Conservation (phyloP, 2,329 filamentous ascomycete genomes). For the Fusarium nodosum region DNA sequence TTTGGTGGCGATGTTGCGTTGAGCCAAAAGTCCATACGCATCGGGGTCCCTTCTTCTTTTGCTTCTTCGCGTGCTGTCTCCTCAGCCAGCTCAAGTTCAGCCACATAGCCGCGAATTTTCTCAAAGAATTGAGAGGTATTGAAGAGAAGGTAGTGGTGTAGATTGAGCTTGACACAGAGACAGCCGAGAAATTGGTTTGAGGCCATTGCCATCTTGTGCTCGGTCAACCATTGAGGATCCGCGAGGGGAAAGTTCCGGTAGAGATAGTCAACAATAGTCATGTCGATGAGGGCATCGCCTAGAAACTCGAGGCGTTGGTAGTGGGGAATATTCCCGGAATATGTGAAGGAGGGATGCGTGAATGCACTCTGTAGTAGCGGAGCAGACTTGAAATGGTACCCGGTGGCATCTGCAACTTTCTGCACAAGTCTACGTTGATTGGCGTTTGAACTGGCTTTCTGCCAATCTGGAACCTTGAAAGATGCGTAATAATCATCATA, state of each 20-base stretch:
- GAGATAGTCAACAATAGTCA: conserved; percentile 85
- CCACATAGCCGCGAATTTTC: conserved; percentile 68
- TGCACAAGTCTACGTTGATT: conserved; percentile 76
- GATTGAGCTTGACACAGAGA: conserved; percentile 80
- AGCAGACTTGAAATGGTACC: conserved; percentile 78
- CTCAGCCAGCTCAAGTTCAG: conserved; percentile 67
- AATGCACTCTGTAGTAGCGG: conserved; percentile 86
- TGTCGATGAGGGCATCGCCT: conserved; percentile 89
- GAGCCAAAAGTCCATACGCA: conserved; percentile 76
- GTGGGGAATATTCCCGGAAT: conserved; percentile 81
- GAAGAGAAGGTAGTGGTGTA: conserved; percentile 79
- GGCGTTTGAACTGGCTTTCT: conserved; percentile 71
- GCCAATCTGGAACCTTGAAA: conserved; percentile 80
- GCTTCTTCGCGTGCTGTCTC: conserved; percentile 54
- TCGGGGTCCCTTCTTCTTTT: conserved; percentile 49
- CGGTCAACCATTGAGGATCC: conserved; percentile 96
- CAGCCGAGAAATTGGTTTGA: conserved; percentile 94
- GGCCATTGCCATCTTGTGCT: conserved; percentile 99
- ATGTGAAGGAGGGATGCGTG: conserved; percentile 82
- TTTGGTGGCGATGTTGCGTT: conserved; percentile 76
- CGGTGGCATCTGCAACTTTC: conserved; percentile 70
- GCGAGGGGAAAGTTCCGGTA: conserved; percentile 81
- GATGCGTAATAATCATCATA: conserved; percentile 81
- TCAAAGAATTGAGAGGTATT: conserved; percentile 60
- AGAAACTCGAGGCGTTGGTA: conserved; percentile 95